A percentile compares a stretch with the other conserved stretches of the same genome.
Conservation (phyloP, 78 protist species). For the Protostelium mycophagum region DNA sequence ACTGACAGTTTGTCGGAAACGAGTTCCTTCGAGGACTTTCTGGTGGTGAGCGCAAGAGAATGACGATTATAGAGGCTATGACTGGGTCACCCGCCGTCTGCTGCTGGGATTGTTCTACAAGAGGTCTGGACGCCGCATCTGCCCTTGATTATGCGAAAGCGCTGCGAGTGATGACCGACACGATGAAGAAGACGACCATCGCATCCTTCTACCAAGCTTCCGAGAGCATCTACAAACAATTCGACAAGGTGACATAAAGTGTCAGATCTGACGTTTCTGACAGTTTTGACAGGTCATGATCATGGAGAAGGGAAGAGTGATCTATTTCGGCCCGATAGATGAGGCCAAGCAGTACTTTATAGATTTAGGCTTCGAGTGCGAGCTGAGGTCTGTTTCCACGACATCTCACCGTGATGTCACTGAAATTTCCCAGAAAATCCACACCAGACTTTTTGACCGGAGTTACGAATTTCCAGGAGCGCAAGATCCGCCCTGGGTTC, state of each 20-base stretch:
- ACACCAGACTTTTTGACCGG: slow-evolving; percentile 47
- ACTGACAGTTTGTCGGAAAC: slow-evolving; percentile 26
- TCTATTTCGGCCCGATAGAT: slow-evolving; percentile 45
- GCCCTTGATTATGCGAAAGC: slow-evolving; percentile 49
- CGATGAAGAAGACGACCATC: slow-evolving; percentile 31
- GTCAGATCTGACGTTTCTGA: neutral
- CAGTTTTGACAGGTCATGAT: slow-evolving; percentile 12
- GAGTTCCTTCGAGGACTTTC: slow-evolving; percentile 32
- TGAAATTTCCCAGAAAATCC: slow-evolving; percentile 34
- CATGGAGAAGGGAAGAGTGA: slow-evolving; percentile 44
- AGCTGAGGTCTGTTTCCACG: no score
- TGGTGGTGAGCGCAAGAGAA: slow-evolving; percentile 44
- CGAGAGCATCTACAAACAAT: slow-evolving; percentile 32
- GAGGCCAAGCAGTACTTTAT: slow-evolving; percentile 31
- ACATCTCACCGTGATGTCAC: no score
- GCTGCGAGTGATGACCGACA: slow-evolving; percentile 42
- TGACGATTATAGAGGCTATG: slow-evolving; percentile 50
- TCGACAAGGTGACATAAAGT: slow-evolving; percentile 5
- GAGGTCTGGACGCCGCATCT: slow-evolving; percentile 43
- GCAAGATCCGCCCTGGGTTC: slow-evolving; percentile 25
- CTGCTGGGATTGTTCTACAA: slow-evolving; percentile 42
- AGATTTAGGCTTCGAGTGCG: slow-evolving; percentile 42
- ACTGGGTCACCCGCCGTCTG: slow-evolving; percentile 24
- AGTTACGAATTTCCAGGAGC: slow-evolving; percentile 39
- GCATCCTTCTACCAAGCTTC: slow-evolving; percentile 60